phyloP scores from a whole-genome alignment of 139 green algal genomes.

The Micractinium conductrix region DNA sequence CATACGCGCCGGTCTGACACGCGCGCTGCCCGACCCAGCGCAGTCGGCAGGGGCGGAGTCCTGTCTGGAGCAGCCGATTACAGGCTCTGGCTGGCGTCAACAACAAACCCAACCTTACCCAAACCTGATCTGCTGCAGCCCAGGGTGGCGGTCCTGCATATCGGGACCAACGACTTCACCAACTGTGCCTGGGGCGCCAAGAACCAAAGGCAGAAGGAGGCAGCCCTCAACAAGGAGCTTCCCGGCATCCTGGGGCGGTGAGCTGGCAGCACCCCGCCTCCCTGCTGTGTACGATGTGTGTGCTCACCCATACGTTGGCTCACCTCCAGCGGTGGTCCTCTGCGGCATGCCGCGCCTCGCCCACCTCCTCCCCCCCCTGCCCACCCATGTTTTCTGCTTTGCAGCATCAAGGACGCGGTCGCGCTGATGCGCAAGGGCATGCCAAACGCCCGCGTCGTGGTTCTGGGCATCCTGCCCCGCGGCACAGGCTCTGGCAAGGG shows the following conservation, averaged over 20 bases:
- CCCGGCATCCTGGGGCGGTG: slow-evolving; percentile 10
- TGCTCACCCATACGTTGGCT: too few relatives aligned
- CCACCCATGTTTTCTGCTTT: background rate
- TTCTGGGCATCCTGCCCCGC: slow-evolving; percentile 24
- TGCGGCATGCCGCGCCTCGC: background rate
- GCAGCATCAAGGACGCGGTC: slow-evolving; percentile 15
- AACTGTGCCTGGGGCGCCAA: slow-evolving; percentile 15
- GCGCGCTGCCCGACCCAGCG: too few relatives aligned
- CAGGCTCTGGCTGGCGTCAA: too few relatives aligned
- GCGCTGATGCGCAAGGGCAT: background rate
- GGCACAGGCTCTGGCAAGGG: slow-evolving; percentile 27
- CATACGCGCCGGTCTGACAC: too few relatives aligned
- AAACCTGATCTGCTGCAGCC: background rate
- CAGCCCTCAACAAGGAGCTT: background rate
- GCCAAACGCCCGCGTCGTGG: background rate
- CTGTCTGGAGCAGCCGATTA: too few relatives aligned
- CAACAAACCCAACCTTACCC: background rate
- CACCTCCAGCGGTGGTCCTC: too few relatives aligned
- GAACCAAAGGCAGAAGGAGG: background rate
- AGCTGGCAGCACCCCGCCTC: too few relatives aligned
- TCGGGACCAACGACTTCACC: slow-evolving; percentile 30
- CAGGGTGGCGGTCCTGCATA: background rate
- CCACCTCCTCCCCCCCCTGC: too few relatives aligned
- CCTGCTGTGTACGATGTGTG: too few relatives aligned
- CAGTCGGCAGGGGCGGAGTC: too few relatives aligned